A percentile compares a stretch with the other conserved stretches of the same genome.
Conservation (phyloP, 495 filamentous ascomycete species). For the Thozetella sp. region DNA sequence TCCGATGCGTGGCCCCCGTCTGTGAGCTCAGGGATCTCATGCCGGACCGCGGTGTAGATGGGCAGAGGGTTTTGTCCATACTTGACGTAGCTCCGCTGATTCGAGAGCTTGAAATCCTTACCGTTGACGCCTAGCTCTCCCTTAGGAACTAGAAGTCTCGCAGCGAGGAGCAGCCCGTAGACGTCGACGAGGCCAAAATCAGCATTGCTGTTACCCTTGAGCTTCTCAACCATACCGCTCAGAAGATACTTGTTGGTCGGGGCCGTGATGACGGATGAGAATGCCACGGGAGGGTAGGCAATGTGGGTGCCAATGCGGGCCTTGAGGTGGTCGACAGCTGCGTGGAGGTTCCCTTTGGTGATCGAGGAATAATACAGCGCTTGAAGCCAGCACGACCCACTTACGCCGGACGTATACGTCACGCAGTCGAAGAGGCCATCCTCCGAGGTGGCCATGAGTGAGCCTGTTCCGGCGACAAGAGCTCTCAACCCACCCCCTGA, state of each 20-base stretch:
- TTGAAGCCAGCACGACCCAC: constrained; percentile 94
- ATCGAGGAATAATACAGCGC: constrained; percentile 87
- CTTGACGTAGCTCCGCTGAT: constrained; percentile 70
- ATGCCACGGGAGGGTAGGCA: constrained; percentile 83
- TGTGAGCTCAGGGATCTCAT: constrained; percentile 81
- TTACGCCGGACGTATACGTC: constrained; percentile 93
- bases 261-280: constrained; percentile 73
- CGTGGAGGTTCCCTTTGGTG: constrained; percentile 60
- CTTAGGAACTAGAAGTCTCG: constrained; percentile 80
- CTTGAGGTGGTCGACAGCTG: constrained; percentile 82
- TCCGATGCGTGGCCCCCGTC: constrained; percentile 42
- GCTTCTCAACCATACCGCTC: constrained; percentile 84
- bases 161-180: constrained; percentile 84
- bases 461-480: constrained; percentile 85
- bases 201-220: constrained; percentile 77
- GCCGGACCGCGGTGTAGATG: constrained; percentile 92
- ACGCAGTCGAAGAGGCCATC: constrained; percentile 89
- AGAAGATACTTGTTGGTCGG: constrained; percentile 94
- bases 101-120: constrained; percentile 84
- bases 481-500: constrained; percentile 91
- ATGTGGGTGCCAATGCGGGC: constrained; percentile 82
- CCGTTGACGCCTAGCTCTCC: constrained; percentile 77
- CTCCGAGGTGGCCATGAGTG: constrained; percentile 77
- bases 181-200: constrained; percentile 90
- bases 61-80: constrained; percentile 83